Base-by-base conservation (phyloP, 495 filamentous ascomycete genomes). In the Lichina pygmaea region DNA sequence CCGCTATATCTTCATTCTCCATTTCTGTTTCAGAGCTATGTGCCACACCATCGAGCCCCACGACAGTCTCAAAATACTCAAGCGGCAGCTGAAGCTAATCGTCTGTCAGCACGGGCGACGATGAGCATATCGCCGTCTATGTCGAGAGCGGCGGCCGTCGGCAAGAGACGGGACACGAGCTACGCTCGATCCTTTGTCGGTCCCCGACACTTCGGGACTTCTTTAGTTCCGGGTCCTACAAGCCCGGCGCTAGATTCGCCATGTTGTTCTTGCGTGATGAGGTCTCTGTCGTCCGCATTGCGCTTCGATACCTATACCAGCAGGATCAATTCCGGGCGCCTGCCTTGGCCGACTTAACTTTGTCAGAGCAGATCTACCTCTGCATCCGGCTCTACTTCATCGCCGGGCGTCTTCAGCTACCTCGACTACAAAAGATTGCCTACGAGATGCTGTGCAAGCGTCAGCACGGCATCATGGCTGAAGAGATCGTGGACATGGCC, bases 201-300 rank as follows among this genome's bases (percentile, higher is more conserved):
- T 37, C 33, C 34, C 44, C 44, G 0, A 46, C 44, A 1, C 37
- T 46, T 15, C 31, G 31, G 8, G 44, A 34, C 6, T 46, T 46
- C 44, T 46, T 46, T 34, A 0, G 5, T 11, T 46, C 44, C 34
- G 31, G 31, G 13, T 38, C 8, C 10, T 36, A 37, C 16, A n/a
- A 10, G 6, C 44, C 44, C 6, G 44, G 44, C 6, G 39, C 54
- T 46, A 16, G 55, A 52, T 16, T 54, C 31, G 24, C 9, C 16
- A 41, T 59, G 51, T n/a, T 47, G 34, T 15, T 53, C 42, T 44
- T 57, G 52, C 0, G 49, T 49, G 51, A 59, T 56, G 49, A 61
- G 54, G 45, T 57, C 52, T 39, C 59, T 54, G 42, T 52, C 48
- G 33, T 56, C 12, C 31, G 31, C 13, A 46, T 46, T 11, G 44